Conservation (phyloP, 1,284 basidiomycete genomes). For the Papiliotrema nemorosa region DNA sequence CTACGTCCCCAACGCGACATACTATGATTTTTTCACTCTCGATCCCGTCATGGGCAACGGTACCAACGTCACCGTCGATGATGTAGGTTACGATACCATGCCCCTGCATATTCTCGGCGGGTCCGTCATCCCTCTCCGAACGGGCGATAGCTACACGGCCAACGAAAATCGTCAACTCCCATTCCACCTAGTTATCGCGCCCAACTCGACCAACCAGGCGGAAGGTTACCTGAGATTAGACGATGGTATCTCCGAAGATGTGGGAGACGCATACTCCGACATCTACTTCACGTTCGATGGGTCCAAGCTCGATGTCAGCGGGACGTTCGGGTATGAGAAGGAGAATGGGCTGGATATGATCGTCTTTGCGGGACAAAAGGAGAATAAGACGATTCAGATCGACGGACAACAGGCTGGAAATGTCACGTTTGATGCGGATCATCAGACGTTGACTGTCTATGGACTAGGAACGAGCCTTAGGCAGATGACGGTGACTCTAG, state of each 20-base stretch:
- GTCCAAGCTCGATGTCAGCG: conserved; percentile 53
- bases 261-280: conserved; percentile 50
- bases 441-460: conserved; percentile 11
- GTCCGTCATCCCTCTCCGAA: conserved; percentile 58
- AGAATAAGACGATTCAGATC: conserved; percentile 10
- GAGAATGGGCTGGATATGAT: conserved; percentile 13
- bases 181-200: conserved; percentile 58
- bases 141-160: conserved; percentile 57
- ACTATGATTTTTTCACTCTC: conserved; percentile 72
- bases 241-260: conserved; percentile 59
- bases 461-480: conserved; percentile 2
- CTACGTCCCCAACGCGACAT: conserved; percentile 50
- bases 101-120: conserved; percentile 64
- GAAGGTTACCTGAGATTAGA: conserved; percentile 60
- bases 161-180: conserved; percentile 58
- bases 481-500: conserved; percentile 4
- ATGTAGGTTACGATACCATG: conserved; percentile 59
- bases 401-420: conserved; percentile 9
- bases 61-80: conserved; percentile 10
- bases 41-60: conserved; percentile 52
- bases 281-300: conserved; percentile 53
- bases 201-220: conserved; percentile 52
- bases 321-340: conserved; percentile 54
- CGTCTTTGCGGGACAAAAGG: conserved; percentile 18
- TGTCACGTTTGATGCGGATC: conserved; percentile 4